Evolutionary conservation across 2,329 filamentous ascomycete genomes (phyloP), one percentile per base, ranked within the genome.

Genomic region (Ascocoryne sarcoides): DNA sequence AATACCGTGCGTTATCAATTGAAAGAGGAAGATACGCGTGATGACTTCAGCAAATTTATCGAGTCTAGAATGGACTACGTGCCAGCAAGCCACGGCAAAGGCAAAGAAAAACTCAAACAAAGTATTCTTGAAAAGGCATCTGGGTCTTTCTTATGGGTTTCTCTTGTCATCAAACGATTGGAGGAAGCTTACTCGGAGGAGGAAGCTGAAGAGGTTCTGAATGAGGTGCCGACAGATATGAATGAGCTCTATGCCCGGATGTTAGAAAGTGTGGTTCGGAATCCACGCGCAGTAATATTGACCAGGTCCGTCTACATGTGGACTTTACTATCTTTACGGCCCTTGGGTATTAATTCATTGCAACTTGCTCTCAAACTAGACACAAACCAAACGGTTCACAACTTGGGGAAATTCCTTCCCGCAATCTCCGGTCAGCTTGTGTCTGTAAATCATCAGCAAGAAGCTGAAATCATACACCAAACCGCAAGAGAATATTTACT

Each of bases 171-270:
- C 15, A 51, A 58, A 19, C 52, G 60, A 32, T 45, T 63, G 0
- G 47, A 54, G 29, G 21, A 47, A 3, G 52, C 54, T 2, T 55
- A 54, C 26, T 44, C 50, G 1, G 36, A 49, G 3, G 49, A 57
- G 30, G 54, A 51, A 10, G 54, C 58, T 10, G 16, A 53, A 16
- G 19, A 49, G 7, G 50, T 59, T 14, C 51, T 64, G 1, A 42
- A 57, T 18, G 43, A 46, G 0, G 53, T 64, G 3, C 61, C 62
- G 2, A 44, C 52, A 34, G 59, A 56, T 8, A 63, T 64, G 60
- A 43, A 49, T 32, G 30, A 39, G 8, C 14, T 49, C 2, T 51
- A 49, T 28, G 23, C 18, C 4, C 17, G 32, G 9, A 47, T 46
- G 9, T 21, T 51, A 7, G 26, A 40, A 10, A 20, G 10, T 4